These are phyloP conservation scores for Danielozyma ontarioensis DNA, from an alignment of 805 yeast species.

Conservation along the genomic window DNA sequence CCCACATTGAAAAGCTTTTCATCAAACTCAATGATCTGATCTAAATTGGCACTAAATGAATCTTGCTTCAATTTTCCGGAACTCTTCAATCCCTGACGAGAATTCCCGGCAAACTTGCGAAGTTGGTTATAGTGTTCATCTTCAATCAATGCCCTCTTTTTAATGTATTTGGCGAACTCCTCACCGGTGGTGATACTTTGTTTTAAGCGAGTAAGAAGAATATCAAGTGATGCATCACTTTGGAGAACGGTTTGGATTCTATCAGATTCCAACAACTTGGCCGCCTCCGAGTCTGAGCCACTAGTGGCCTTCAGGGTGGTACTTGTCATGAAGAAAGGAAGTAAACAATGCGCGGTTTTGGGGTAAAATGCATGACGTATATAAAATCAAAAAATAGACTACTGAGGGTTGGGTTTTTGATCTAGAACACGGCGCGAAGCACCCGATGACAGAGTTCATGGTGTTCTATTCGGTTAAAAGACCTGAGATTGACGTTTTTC, in stretches of 20 bases:
- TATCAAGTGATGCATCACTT: conserved; percentile 74
- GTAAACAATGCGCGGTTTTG: background rate
- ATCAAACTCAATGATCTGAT: conserved; percentile 68
- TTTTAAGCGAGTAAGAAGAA: conserved; percentile 67
- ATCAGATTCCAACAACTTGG: conserved; percentile 22
- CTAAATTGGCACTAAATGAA: conserved; percentile 62
- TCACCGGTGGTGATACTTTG: conserved; percentile 78
- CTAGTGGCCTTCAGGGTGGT: background rate
- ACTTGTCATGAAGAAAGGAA: background rate
- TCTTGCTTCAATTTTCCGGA: conserved; percentile 47
- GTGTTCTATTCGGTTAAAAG: too few species aligned
- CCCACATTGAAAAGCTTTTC: conserved; percentile 69
- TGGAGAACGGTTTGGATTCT: conserved; percentile 48
- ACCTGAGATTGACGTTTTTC: conserved; percentile 23
- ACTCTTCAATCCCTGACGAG: conserved; percentile 42
- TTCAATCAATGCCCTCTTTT: conserved; percentile 72
- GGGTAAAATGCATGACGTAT: too few species aligned
- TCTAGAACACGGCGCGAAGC: too few species aligned
- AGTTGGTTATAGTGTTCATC: conserved; percentile 73
- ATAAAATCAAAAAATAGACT: too few species aligned
- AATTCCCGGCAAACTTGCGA: conserved; percentile 61
- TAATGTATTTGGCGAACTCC: conserved; percentile 74
- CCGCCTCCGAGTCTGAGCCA: conserved; percentile 4
- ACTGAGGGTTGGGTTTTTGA: too few species aligned
- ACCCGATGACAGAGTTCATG: too few species aligned